Evolutionary conservation across 768 basidiomycete species (phyloP), one percentile per base, ranked within the genome.

Genomic region (Suillus discolor): DNA sequence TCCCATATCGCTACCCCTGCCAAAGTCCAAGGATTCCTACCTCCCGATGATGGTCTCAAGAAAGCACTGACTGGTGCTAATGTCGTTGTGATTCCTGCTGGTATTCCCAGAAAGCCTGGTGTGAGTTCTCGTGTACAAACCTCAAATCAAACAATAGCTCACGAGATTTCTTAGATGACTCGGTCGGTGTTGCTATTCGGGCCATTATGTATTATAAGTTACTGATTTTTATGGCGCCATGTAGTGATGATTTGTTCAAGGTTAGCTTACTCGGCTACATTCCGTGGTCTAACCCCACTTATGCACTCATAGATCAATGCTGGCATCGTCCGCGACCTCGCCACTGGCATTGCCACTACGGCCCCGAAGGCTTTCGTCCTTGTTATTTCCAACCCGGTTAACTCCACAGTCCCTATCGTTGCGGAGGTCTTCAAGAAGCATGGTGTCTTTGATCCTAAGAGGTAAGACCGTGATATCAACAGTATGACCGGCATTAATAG

Each of bases 341-440:
- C 96, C 18, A 90, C 87, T 42, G 96, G 93, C 39, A 93, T 96
- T 72, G 96, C 97, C 18, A 88, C 85, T 18, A 75, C 80, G 59
- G 87, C 88, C 51, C 97, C 97, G 66, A 96, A 95, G 74, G 97
- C 97, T 25, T 91, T 92, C 72, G 87, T 99, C 54, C 87, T 96
- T 59, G 96, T 99, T 70, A 99, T 99, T 79, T 97, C 97, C 71
- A 99, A 99, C 84, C 97, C 97, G 39, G 97, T 99, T 76, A 99
- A 99, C 87, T 98, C 97, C 51, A 98, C 97, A 45, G 97, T 99
- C 45, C 97, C 97, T 57, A 94, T 99, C 74, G 94, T 95, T 55
- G 94, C 88, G 18, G 97, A 99, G 79, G 91, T 97, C 44, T 87
- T 96, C 83, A 99, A 97, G 88, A 90, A 94, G 79, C 86, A 91